phyloP scores from a whole-genome alignment of 2,329 filamentous ascomycete species.

The Pseudogymnoascus sp. region DNA sequence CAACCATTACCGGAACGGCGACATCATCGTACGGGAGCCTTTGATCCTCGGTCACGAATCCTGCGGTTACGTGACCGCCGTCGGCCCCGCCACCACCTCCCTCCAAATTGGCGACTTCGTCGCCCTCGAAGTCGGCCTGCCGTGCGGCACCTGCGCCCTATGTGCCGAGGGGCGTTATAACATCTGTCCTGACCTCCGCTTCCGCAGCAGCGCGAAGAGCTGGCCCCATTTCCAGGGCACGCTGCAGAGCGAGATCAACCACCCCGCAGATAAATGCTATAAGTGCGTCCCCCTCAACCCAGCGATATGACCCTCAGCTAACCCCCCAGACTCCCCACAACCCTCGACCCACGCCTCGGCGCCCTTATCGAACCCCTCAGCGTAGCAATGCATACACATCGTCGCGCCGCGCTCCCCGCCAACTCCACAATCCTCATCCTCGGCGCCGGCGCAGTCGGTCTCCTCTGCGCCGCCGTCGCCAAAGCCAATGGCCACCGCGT shows the following conservation, averaged over 20 bases:
- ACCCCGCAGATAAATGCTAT: constrained; percentile 89
- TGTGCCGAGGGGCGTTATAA: constrained; percentile 86
- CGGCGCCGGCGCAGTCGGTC: constrained; percentile 78
- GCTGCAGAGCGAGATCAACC: constrained; percentile 74
- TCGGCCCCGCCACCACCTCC: constrained; percentile 56
- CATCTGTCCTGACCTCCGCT: constrained; percentile 78
- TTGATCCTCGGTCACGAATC: constrained; percentile 67
- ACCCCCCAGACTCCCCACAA: constrained; percentile 52
- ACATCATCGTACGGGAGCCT: constrained; percentile 58
- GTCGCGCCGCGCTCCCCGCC: constrained; percentile 63
- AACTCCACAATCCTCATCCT: constrained; percentile 77
- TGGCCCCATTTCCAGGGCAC: constrained; percentile 79
- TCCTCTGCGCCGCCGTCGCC: constrained; percentile 81
- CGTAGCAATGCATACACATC: constrained; percentile 78
- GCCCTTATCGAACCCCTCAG: constrained; percentile 84
- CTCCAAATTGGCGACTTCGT: constrained; percentile 73
- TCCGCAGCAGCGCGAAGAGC: constrained; percentile 64
- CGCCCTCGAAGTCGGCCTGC: constrained; percentile 85
- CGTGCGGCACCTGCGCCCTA: constrained; percentile 69
- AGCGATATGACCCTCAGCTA: not conserved
- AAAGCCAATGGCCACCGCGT: constrained; percentile 74
- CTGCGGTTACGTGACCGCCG: constrained; percentile 66
- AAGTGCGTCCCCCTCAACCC: constrained; percentile 35
- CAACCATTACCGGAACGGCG: constrained; percentile 59
- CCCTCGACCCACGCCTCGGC: constrained; percentile 74